phyloP scores from a whole-genome alignment of 2,329 filamentous ascomycete genomes.

The Colletotrichum tropicale region DNA sequence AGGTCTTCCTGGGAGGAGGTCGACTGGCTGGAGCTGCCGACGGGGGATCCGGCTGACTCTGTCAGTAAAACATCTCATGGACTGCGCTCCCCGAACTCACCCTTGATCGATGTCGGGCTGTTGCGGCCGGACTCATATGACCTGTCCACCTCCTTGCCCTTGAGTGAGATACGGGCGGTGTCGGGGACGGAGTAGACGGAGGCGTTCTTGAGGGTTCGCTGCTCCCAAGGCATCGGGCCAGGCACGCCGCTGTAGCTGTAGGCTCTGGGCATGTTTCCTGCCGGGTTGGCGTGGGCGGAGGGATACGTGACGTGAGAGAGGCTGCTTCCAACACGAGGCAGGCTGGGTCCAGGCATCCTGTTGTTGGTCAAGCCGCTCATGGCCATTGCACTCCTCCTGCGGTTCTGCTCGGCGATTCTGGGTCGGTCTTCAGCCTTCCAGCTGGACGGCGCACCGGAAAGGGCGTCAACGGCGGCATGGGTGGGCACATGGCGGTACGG shows the following conservation, averaged over 20 bases:
- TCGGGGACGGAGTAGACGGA: slow-evolving; percentile 33
- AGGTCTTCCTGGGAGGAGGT: slow-evolving; percentile 43
- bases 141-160: slow-evolving; percentile 48
- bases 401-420: slow-evolving; percentile 56
- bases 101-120: slow-evolving; percentile 43
- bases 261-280: slow-evolving; percentile 42
- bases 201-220: slow-evolving; percentile 28
- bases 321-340: slow-evolving; percentile 52
- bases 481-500: slow-evolving; percentile 66
- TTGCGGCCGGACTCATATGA: slow-evolving; percentile 34
- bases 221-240: slow-evolving; percentile 27
- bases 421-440: slow-evolving; percentile 52
- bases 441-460: slow-evolving; percentile 56
- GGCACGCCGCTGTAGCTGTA: slow-evolving; percentile 49
- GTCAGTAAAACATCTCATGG: not conserved
- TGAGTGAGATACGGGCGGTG: slow-evolving; percentile 32
- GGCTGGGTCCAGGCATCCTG: slow-evolving; percentile 35
- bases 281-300: slow-evolving; percentile 41
- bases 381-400: slow-evolving; percentile 52
- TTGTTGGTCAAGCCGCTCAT: slow-evolving; percentile 40
- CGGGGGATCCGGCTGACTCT: slow-evolving; percentile 27
- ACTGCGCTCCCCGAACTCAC: slow-evolving; percentile 22
- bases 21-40: slow-evolving; percentile 41
- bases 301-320: slow-evolving; percentile 54
- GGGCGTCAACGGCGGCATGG: slow-evolving; percentile 64